Evolutionary conservation across 257 asterid species (phyloP).

Genomic region (Solanum piurae): DNA sequence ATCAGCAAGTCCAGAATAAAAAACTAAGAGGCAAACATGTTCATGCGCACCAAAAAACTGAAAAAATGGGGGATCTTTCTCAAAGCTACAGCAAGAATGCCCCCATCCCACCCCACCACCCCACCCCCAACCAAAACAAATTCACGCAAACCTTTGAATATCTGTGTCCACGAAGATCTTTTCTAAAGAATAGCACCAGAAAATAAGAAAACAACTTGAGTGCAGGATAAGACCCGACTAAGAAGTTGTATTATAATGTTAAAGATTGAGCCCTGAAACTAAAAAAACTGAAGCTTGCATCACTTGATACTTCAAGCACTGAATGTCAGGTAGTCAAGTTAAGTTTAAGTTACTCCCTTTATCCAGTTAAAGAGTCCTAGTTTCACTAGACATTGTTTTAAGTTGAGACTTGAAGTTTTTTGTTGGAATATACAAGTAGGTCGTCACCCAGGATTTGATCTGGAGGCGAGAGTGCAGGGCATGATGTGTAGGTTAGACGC

Average conservation of each 20-base stretch:
- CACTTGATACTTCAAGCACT: neutral
- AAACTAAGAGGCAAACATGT: neutral
- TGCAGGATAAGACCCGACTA: neutral
- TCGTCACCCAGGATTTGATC: neutral
- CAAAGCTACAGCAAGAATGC: neutral
- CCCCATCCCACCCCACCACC: neutral
- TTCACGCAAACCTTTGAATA: neutral
- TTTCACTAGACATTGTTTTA: neutral
- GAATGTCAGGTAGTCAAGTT: neutral
- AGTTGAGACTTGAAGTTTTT: neutral
- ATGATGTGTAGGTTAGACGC: neutral
- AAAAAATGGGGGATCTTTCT: neutral
- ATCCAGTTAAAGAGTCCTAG: neutral
- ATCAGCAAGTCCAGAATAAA: neutral
- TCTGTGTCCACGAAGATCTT: neutral
- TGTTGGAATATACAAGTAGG: neutral
- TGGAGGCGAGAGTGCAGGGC: neutral
- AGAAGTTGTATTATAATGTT: neutral
- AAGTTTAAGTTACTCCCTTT: neutral
- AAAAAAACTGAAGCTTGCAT: neutral
- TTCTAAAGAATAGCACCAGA: neutral
- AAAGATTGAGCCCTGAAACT: neutral
- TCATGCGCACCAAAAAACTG: neutral
- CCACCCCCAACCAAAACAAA: neutral
- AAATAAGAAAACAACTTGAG: neutral